Evolutionary conservation across 2,329 filamentous ascomycete genomes (phyloP), one percentile per base, ranked within the genome.

Genomic region (Teratosphaeria gauchensis): DNA sequence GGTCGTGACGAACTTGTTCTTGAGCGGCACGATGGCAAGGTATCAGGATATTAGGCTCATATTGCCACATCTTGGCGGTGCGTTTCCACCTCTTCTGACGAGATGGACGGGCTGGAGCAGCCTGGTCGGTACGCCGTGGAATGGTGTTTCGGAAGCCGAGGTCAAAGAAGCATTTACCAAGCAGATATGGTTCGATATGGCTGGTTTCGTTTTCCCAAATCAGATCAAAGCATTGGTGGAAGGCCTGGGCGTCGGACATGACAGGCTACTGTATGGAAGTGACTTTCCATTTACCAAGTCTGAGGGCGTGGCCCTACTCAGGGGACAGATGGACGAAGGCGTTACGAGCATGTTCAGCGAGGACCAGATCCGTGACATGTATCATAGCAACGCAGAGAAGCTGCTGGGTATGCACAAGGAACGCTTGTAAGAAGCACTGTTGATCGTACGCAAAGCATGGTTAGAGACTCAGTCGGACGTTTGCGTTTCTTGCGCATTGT

Each of bases 101-200:
- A 72, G 79, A 0, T 76, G 79, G 61, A 73, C 74, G 24, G 64
- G 71, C 53, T 72, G 77, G 65, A 66, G 73, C 19, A 68, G 65
- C 19, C 63, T 77, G 0, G 70, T 78, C 1, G 73, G 74, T 0
- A 74, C 71, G 0, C 70, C 69, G 1, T 65, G 63, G 51, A 52
- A 64, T 7, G 59, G 71, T 62, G 59, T 67, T 12, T 32, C 57
- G 54, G 67, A 73, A 46, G 64, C 64, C 0, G 65, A 64, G 0
- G 71, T 74, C 1, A 61, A 66, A 16, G 64, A 64, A 51, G 71
- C 72, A 38, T 65, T 78, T 16, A 63, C 65, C 24, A 62, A 61
- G 38, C 76, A 77, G 32, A 79, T 82, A 60, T 82, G 75, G 66
- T 81, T 82, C 59, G 80, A 82, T 64, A 65, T 82, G 33, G 80